phyloP scores from a whole-genome alignment of 2,329 filamentous ascomycete species.

The Xylariaceae sp. region DNA sequence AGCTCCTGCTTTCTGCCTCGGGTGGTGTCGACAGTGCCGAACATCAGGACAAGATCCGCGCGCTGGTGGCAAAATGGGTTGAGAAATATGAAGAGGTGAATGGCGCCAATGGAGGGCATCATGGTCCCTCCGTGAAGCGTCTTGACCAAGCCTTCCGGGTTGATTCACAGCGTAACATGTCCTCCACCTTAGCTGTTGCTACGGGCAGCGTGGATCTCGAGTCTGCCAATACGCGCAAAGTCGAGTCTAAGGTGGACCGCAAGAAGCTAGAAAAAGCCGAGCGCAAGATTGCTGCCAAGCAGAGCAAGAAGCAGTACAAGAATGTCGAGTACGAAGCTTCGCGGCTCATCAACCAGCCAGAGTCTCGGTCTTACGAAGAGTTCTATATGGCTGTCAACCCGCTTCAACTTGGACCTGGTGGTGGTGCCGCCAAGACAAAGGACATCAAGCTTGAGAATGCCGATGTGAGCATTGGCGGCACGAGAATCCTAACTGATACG shows the following conservation, averaged over 20 bases:
- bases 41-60: constrained; percentile 73
- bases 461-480: constrained; percentile 86
- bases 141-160: constrained; percentile 95
- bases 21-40: constrained; percentile 64
- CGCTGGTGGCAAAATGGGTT: constrained; percentile 87
- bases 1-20: constrained; percentile 88
- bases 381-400: constrained; percentile 99
- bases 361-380: constrained; percentile 92
- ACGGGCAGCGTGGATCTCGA: constrained; percentile 85
- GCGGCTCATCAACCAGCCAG: constrained; percentile 75
- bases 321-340: constrained; percentile 97
- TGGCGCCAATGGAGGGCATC: constrained; percentile 67
- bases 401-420: constrained; percentile 70
- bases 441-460: constrained; percentile 97
- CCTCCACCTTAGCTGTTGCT: constrained; percentile 85
- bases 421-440: constrained; percentile 83
- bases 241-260: constrained; percentile 94
- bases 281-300: constrained; percentile 94
- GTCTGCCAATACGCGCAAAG: constrained; percentile 85
- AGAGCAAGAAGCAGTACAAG: constrained; percentile 98
- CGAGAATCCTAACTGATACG: constrained; percentile 86
- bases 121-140: constrained; percentile 74
- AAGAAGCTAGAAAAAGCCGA: constrained; percentile 99
- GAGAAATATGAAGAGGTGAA: constrained; percentile 71
- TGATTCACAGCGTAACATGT: constrained; percentile 90